Conservation (phyloP, 148 eudicot species). For the Cornus florida region DNA sequence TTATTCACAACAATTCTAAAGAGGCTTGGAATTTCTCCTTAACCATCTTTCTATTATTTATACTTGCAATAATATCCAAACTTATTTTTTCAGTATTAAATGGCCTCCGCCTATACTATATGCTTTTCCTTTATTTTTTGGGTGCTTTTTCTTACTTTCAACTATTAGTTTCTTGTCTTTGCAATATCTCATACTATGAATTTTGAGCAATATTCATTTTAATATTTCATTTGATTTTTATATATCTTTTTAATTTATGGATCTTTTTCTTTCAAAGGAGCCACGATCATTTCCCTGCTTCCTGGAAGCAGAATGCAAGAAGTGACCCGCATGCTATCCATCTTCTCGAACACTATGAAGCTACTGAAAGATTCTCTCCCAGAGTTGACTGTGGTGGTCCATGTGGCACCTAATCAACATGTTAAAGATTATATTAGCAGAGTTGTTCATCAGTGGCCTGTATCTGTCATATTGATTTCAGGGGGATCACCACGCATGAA, state of each 20-base stretch:
- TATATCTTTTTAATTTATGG: constrained; percentile 4
- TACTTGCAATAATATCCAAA: neutral
- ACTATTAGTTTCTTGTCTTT: neutral
- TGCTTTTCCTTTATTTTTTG: neutral
- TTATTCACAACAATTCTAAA: neutral
- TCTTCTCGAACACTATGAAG: constrained; percentile 60
- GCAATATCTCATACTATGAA: neutral
- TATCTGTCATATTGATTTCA: constrained; percentile 53
- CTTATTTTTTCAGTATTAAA: neutral
- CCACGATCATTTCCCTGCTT: constrained; percentile 64
- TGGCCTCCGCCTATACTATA: neutral
- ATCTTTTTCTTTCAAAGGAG: constrained; percentile 37
- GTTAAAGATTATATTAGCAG: constrained; percentile 60
- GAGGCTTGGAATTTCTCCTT: neutral
- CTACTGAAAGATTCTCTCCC: constrained; percentile 50
- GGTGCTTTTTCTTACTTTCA: neutral
- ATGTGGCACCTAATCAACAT: constrained; percentile 76
- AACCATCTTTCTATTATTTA: neutral
- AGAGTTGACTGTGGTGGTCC: constrained; percentile 51
- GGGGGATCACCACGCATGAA: constrained; percentile 59
- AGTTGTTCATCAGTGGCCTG: constrained; percentile 52
- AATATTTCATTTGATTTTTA: neutral
- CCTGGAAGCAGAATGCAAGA: constrained; percentile 99
- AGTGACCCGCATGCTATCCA: constrained; percentile 87
- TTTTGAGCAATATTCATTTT: neutral